Evolutionary conservation across 2,329 filamentous ascomycete genomes (phyloP), one percentile per base, ranked within the genome.

Genomic region (Fusarium floridanum): DNA sequence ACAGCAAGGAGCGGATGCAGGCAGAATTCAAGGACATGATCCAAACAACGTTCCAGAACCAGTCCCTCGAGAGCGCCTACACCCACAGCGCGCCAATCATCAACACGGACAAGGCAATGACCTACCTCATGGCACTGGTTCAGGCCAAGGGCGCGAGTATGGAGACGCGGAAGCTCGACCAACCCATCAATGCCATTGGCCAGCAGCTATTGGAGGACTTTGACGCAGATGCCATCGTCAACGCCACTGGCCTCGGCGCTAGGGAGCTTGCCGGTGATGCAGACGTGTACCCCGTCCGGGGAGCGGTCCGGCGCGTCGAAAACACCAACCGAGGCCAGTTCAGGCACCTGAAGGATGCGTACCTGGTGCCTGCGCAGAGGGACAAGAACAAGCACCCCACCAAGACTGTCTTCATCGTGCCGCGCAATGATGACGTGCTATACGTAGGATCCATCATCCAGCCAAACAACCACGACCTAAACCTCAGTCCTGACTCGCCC

Each of bases 381-480:
- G 57, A 48, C 11, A 17, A 27, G 20, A 34, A 50, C 29, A 56
- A 45, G 29, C 27, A 65, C 11, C 57, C 57, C 27, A 55, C 53
- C 41, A 56, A 65, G 39, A 60, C 45, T 39, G 63, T 56, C 22
- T 65, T 65, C 39, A 14, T 65, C n/a, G 48, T 65, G 37, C 63
- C 63, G 20, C 55, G 53, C n/a, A 50, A 60, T 12, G 63, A 65
- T 20, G 36, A 53, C 53, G 45, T 65, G 39, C 63, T 65, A 29
- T 32, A 59, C 29, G 27, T 65, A 11, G 63, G 63, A 24, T 65
- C 63, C n/a, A 48, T 65, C 32, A 55, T 65, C n/a, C 63, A 65
- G 10, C 48, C 56, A 6, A 56, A 59, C 12, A 34, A 41, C 27
- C 57, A 56, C 50, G 48, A 57, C 10, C n/a, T 65, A 27, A 43